phyloP scores from a whole-genome alignment of 208 protist species.

The Leishmania tarentolae region DNA sequence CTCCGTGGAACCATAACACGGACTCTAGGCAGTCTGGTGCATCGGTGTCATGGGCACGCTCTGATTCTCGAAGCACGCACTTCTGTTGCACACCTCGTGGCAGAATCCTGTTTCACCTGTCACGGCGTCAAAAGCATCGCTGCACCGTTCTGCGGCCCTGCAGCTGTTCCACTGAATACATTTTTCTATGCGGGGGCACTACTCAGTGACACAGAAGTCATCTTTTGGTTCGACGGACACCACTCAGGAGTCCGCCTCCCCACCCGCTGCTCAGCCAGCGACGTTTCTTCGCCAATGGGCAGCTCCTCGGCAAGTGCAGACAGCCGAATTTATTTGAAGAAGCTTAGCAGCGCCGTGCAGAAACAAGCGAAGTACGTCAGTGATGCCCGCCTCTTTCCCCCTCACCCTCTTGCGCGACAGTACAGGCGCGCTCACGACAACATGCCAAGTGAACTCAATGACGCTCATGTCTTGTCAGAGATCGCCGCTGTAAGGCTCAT shows the following conservation, averaged over 20 bases:
- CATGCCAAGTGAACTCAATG: not conserved
- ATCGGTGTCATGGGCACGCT: not conserved
- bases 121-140: not conserved
- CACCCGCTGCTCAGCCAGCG: not conserved
- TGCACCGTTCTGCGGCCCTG: conserved; percentile 2
- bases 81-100: not conserved
- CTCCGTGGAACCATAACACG: not conserved
- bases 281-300: not conserved
- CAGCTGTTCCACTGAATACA: not conserved
- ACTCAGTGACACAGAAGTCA: not conserved
- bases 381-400: not conserved
- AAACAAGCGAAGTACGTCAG: too few species aligned
- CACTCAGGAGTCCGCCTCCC: not conserved
- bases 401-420: too few species aligned
- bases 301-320: not conserved
- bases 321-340: not conserved
- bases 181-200: conserved; percentile 8
- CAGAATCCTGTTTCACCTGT: not conserved
- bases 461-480: not conserved
- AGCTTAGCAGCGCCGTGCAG: not conserved
- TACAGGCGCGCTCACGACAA: not conserved
- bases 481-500: not conserved
- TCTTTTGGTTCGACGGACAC: not conserved
- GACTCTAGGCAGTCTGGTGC: not conserved
- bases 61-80: not conserved